Conservation (phyloP, 202 grass and related monocot species). For the Carex sylvatica region DNA sequence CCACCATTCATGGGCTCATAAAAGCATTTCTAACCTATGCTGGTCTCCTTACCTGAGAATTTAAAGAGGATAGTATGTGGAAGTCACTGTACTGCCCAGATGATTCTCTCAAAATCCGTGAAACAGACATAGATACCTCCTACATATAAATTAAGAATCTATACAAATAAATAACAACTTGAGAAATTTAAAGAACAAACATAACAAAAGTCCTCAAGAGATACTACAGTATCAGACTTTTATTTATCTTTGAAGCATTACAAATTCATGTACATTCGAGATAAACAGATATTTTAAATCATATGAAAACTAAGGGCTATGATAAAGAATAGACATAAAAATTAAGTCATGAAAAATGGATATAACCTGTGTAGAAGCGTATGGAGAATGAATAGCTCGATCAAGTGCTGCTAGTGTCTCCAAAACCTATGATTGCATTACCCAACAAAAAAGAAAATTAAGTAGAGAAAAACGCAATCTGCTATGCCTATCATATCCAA, state of each 20-base stretch:
- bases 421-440: constrained; percentile 55
- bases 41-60: constrained; percentile 80
- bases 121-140: constrained; percentile 95
- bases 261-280: constrained; percentile 8
- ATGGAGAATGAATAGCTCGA: constrained; percentile 95
- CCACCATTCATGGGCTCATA: neutral
- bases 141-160: constrained; percentile 31
- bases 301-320: constrained; percentile 7
- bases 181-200: neutral
- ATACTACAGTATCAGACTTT: neutral
- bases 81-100: constrained; percentile 98
- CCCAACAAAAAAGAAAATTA: constrained; percentile 14
- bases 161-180: constrained; percentile 6
- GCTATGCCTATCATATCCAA: neutral
- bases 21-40: neutral
- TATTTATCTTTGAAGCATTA: constrained; percentile 1
- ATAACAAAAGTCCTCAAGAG: neutral
- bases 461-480: constrained; percentile 31
- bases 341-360: neutral
- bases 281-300: neutral
- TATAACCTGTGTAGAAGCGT: constrained; percentile 92
- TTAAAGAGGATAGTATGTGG: constrained; percentile 96
- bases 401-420: constrained; percentile 97
- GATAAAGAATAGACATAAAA: constrained; percentile 15
- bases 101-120: constrained; percentile 80